Base-by-base conservation (phyloP, 2,329 filamentous ascomycete species). In the Aspergillus brunneoviolaceus region DNA sequence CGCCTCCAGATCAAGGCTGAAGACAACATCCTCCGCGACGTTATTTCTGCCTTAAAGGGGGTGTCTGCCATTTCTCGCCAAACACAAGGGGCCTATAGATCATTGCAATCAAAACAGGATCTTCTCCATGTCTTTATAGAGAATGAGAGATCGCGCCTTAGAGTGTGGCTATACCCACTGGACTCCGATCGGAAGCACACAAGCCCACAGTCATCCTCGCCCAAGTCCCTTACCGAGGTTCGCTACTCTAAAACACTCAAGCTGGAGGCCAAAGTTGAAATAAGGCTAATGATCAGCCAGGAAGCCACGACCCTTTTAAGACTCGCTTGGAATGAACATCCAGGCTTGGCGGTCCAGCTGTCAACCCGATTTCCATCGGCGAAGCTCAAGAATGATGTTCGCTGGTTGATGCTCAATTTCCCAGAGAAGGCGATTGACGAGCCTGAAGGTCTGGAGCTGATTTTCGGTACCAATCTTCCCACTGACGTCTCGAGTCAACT, bases 1-100 rank as follows among this genome's bases (percentile, higher is more conserved):
- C 85, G 91, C 52, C 79, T 99, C 16, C 95, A 99, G 73, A 82
- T 98, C 55, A 98, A 96, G 79, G 94, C 96, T 0, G 95, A 99
- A 76, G 86, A 92, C 35, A 89, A 89, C 65, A 80, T 96, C 19
- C 84, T 98, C 45, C 83, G 84, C 6, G 92, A 97, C 72, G 87
- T 97, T 39, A 80, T 88, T 52, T 74, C 78, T 11, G 85, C 87
- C 14, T 77, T 99, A 62, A 86, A 87, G 63, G 82, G 79, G 2
- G 84, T 92, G 11, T 81, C 85, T 1, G 81, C 80, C 60, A 85
- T 91, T 39, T 88, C 86, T 4, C 72, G 73, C 58, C 69, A 74
- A 14, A 68, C 70, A 10, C 73, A 79, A 1, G 82, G 84, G 35
- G 82, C 84, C 6, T 80, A 87, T 60, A 89, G 87, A 65, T 86